A percentile compares a stretch with the other conserved stretches of the same genome.
Evolutionary conservation across 345 rosid genomes (phyloP).

Genomic region (Clarkia xantiana): DNA sequence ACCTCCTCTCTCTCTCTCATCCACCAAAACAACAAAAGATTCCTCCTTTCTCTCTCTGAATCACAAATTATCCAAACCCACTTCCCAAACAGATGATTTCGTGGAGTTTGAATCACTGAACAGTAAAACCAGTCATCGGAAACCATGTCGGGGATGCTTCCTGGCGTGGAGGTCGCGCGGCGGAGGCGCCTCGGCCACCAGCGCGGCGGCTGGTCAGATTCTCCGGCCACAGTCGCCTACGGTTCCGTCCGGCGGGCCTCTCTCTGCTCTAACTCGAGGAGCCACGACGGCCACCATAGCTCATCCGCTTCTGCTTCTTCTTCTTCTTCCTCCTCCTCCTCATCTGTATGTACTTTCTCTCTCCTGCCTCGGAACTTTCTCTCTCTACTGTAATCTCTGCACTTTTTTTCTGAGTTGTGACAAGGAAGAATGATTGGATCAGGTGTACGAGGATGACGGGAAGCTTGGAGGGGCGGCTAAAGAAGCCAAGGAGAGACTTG

Average conservation of each 20-base stretch:
- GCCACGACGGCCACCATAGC: slow-evolving; percentile 19
- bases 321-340: slow-evolving; percentile 20
- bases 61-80: too few relatives aligned
- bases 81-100: too few relatives aligned
- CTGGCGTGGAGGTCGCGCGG: slow-evolving; percentile 76
- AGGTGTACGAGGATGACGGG: slow-evolving; percentile 16
- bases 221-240: slow-evolving; percentile 13
- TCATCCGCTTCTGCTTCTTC: slow-evolving; percentile 10
- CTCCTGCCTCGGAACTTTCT: neutral
- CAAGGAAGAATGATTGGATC: slow-evolving; percentile 18
- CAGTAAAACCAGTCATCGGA: too few relatives aligned
- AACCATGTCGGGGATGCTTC: slow-evolving; percentile 58
- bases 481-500: slow-evolving; percentile 75
- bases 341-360: slow-evolving; percentile 8
- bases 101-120: too few relatives aligned
- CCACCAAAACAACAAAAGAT: too few relatives aligned
- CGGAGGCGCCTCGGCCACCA: slow-evolving; percentile 52
- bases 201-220: slow-evolving; percentile 28
- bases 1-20: too few relatives aligned
- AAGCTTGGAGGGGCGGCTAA: slow-evolving; percentile 52
- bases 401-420: slow-evolving; percentile 7
- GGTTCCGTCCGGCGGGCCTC: slow-evolving; percentile 36
- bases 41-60: too few relatives aligned
- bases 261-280: slow-evolving; percentile 46
- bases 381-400: neutral